Conservation (phyloP, 257 asterid genomes). For the Solanum megistacrolobum region DNA sequence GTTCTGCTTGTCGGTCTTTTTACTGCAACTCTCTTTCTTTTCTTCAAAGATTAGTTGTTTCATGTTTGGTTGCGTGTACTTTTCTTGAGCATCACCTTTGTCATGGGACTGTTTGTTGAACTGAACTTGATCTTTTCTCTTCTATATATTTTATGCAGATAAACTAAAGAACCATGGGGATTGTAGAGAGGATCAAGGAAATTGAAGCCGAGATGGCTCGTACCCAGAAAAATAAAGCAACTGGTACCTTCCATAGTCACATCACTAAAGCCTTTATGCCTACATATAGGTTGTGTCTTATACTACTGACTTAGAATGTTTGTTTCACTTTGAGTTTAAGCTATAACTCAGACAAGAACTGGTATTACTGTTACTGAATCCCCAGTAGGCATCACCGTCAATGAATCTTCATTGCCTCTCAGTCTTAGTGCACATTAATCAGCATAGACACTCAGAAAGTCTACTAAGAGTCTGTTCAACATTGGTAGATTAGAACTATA, state of each 20-base stretch:
- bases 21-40: not conserved
- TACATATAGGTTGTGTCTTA: not conserved
- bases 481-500: not conserved
- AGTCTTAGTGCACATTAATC: not conserved
- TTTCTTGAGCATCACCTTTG: not conserved
- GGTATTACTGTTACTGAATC: not conserved
- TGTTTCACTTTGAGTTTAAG: not conserved
- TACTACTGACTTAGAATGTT: not conserved
- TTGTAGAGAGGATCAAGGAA: slow-evolving; percentile 86
- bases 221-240: slow-evolving; percentile 97
- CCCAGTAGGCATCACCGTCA: not conserved
- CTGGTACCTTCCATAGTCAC: slow-evolving; percentile 35
- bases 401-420: not conserved
- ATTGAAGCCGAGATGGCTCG: slow-evolving; percentile 99
- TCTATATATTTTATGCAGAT: slow-evolving; percentile 26
- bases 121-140: not conserved
- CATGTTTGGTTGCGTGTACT: not conserved
- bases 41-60: not conserved
- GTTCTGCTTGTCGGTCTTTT: not conserved
- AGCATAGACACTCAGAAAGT: not conserved
- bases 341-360: not conserved
- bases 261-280: not conserved
- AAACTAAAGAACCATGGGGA: slow-evolving; percentile 60
- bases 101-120: not conserved
- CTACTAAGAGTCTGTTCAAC: not conserved